Base-by-base conservation (phyloP, 768 basidiomycete genomes). In the Boletus patriciae region DNA sequence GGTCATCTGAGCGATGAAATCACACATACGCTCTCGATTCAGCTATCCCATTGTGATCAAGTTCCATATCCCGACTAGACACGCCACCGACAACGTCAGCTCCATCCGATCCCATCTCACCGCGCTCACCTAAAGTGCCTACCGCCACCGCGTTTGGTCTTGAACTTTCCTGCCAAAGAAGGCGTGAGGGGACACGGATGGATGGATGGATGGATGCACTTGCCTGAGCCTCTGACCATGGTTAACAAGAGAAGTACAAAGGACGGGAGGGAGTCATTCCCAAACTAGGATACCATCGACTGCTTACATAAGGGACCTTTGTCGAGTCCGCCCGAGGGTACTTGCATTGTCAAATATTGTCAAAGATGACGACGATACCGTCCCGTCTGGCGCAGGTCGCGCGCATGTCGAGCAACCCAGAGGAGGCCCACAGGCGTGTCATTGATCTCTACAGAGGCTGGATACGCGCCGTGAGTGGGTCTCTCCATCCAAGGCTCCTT, bases 401-500 rank as follows among this genome's bases (percentile, higher is more conserved):
- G 4, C 77, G 80, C 37, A 73, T 80, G n/a, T 92, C 91, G 0
- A 67, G 75, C 21, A 78, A 65, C 57, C 67, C 78, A 7, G 73
- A 76, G n/a, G 84, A 90, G 46, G 86, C 91, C 7, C 83, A 88
- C 31, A 74, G 74, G 21, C 81, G 91, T 34, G 85, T 83, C 11
- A 74, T 94, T 19, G 78, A 87, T 45, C 81, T 97, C 13, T 99
- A 98, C 78, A 80, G 95, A 56, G 87, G 86, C 70, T 99, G 96
- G 96, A 89, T 94, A 70, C 88, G 97, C 59, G 81, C 87, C 45
- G 96, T 97, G 67, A 64, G 92, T 83, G 1, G 6, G 10, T 31
- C 31, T 11, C 11, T 31, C 31, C 9, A 9, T 31, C 2, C 31
- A 11, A 10, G 3, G 3, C 31, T 10, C 31, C 31, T 31, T 31